Base-by-base conservation (phyloP, 108 stramenopile genomes). In the Cyclostephanos tholiformis region DNA sequence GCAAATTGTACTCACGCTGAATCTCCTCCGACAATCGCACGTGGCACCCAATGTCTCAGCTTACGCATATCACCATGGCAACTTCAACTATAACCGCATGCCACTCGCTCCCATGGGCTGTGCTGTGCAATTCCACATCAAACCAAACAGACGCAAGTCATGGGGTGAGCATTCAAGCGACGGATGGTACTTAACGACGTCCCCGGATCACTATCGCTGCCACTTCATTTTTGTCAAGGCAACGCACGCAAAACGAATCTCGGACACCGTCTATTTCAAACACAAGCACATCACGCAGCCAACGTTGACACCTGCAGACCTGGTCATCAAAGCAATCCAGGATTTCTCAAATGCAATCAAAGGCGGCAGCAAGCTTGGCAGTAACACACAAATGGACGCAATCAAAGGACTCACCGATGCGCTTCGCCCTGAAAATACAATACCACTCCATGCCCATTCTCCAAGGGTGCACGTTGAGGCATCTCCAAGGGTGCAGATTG, bases 21-120 rank as follows among this genome's bases (percentile, higher is more conserved):
- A 85, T 58, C 14, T 85, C n/a, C 67, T 85, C 4, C 62, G 83
- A 1, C 48, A 26, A 36, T 77, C 79, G 2, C 61, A 83, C 20
- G 67, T 75, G 56, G 65, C 75, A 29, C 84, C 81, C 4, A 39
- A 39, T 5, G 23, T 67, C 6, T 60, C 56, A 16, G 75, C 81
- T 0, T 62, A 72, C 38, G 43, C 50, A 41, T 59, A 32, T 4
- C 36, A 51, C 5, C 44, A 57, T 14, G 81, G 81, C 6, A 53
- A 27, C 13, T 71, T 71, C 38, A 69, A 85, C 74, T 83, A 50
- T 74, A 82, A 87, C 48, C 49, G 65, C 17, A 75, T 73, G 39
- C 86, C 86, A 10, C 29, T 87, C 7, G 84, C 79, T 3, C 84
- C 87, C 29, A 49, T 66, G 12, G 87, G 87, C 12, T 82, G 56